A percentile compares a stretch with the other conserved stretches of the same genome.
phyloP scores from a whole-genome alignment of 352 stramenopile genomes.

The Phytopythium kandeliae region DNA sequence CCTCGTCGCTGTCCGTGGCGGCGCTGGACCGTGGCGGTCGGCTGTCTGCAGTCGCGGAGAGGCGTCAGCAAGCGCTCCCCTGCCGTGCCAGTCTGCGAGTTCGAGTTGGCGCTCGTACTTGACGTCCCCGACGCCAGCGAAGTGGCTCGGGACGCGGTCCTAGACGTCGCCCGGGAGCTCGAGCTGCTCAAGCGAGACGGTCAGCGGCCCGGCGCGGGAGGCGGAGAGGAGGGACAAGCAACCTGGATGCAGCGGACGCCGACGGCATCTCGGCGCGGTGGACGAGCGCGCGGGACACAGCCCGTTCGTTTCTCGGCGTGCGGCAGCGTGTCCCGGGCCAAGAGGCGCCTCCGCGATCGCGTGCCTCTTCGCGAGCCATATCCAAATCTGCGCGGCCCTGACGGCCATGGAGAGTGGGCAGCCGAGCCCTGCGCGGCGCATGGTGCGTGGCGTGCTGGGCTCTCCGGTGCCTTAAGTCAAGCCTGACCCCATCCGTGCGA shows the following conservation, averaged over 20 bases:
- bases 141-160: too few species aligned
- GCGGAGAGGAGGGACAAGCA: neutral
- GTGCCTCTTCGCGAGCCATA: neutral
- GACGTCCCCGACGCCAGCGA: neutral
- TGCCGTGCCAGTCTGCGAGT: too few species aligned
- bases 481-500: neutral
- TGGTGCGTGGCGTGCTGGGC: conserved; percentile 2
- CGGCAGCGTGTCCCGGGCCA: neutral
- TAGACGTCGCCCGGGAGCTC: too few species aligned
- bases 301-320: neutral
- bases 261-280: neutral
- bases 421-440: neutral
- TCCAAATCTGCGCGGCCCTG: neutral
- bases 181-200: too few species aligned
- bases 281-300: neutral
- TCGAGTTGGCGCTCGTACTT: neutral
- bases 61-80: neutral
- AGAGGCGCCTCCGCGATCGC: neutral
- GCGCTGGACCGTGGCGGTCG: neutral
- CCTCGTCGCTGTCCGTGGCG: conserved; percentile 3
- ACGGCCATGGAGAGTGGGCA: neutral
- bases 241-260: neutral
- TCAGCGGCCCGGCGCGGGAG: too few species aligned
- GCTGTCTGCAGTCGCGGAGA: neutral
- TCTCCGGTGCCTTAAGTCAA: too few species aligned